phyloP scores from a whole-genome alignment of 208 protist species.

The Crithidia sp. region DNA sequence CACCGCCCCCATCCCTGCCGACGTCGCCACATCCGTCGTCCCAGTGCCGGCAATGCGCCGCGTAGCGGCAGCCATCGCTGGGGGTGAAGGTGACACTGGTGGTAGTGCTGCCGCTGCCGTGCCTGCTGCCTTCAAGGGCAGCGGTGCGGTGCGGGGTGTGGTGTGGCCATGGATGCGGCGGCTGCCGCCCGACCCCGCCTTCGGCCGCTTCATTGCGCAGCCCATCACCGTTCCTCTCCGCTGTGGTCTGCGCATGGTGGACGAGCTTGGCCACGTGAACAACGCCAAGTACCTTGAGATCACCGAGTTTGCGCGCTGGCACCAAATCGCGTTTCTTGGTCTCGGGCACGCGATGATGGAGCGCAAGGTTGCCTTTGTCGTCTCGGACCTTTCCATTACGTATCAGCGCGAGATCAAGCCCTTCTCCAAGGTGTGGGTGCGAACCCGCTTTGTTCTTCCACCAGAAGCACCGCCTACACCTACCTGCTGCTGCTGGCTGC shows the following conservation, averaged over 20 bases:
- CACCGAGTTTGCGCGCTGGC: slow-evolving; percentile 64
- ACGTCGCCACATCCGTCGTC: slow-evolving; percentile 6
- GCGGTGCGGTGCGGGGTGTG: not conserved
- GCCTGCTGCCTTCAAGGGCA: not conserved
- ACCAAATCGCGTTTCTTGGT: slow-evolving; percentile 37
- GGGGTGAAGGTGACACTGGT: not conserved
- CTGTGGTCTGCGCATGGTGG: slow-evolving; percentile 62
- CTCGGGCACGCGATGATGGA: slow-evolving; percentile 2
- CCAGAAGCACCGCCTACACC: not conserved
- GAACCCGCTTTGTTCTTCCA: slow-evolving; percentile 23
- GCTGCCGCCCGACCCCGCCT: slow-evolving; percentile 11
- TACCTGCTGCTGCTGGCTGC: no score
- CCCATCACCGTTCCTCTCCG: slow-evolving; percentile 30
- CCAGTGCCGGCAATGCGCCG: slow-evolving; percentile 6
- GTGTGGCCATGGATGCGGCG: slow-evolving; percentile 19
- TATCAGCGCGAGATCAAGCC: slow-evolving; percentile 57
- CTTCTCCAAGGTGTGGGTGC: slow-evolving; percentile 26
- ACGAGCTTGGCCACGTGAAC: slow-evolving; percentile 66
- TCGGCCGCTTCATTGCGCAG: slow-evolving; percentile 22
- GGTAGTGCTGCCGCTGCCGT: not conserved
- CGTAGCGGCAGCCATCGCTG: slow-evolving; percentile 4
- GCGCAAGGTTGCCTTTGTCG: slow-evolving; percentile 35
- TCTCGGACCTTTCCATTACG: slow-evolving; percentile 50
- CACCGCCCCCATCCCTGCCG: slow-evolving; percentile 1
- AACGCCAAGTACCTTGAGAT: slow-evolving; percentile 78